Evolutionary conservation across 176 grass and related monocot species (phyloP).

Genomic region (Bromus sterilis): DNA sequence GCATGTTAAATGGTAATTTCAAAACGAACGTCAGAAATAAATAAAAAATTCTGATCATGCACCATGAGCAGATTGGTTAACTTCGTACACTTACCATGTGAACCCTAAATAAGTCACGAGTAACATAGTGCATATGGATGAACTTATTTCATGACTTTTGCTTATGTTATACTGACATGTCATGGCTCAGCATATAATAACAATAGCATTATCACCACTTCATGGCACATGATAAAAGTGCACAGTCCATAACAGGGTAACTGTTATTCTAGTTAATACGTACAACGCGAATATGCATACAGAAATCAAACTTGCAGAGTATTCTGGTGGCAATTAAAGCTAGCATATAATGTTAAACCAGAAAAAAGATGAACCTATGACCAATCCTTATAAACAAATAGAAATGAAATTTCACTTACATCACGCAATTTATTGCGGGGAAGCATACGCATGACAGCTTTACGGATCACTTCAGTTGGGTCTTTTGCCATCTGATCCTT

Average conservation of each 20-base stretch:
- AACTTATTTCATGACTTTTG: background rate
- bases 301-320: background rate
- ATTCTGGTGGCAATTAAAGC: background rate
- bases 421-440: conserved; percentile 89
- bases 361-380: background rate
- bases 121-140: background rate
- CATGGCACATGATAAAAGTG: background rate
- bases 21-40: background rate
- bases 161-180: background rate
- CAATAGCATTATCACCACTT: background rate
- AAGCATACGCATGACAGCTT: conserved; percentile 98
- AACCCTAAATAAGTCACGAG: background rate
- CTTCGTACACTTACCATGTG: background rate
- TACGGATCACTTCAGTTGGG: conserved; percentile 93
- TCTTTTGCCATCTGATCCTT: conserved; percentile 95
- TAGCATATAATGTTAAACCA: background rate
- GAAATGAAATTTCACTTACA: conserved; percentile 54
- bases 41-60: background rate
- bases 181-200: background rate
- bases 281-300: background rate
- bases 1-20: background rate
- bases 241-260: background rate
- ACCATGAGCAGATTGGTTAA: background rate
- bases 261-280: background rate
- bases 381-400: background rate